Conservation (phyloP, 768 basidiomycete species). For the Ramaria sp. region DNA sequence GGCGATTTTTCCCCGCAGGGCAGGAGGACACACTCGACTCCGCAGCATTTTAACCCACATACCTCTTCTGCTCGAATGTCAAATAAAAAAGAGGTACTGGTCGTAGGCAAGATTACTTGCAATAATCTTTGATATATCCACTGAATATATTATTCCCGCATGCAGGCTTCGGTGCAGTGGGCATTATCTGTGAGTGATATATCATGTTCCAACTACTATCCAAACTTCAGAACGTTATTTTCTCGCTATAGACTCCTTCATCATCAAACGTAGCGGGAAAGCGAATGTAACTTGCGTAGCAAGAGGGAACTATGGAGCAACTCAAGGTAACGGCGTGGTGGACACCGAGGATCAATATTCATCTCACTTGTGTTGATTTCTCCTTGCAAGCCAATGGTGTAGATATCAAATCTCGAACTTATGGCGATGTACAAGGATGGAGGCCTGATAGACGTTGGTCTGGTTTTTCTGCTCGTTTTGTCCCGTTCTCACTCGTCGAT, state of each 20-base stretch:
- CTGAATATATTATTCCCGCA: background rate
- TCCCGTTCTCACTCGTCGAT: constrained; percentile 1
- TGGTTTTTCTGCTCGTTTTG: background rate
- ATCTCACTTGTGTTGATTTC: background rate
- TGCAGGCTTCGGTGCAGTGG: constrained; percentile 45
- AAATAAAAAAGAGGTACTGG: background rate
- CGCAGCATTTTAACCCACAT: too few relatives aligned
- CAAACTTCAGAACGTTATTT: background rate
- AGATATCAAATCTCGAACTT: constrained; percentile 45
- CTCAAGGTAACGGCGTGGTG: constrained; percentile 29
- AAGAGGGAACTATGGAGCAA: constrained; percentile 51
- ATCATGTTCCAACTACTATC: background rate
- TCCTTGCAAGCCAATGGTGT: constrained; percentile 37
- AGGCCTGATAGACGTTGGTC: constrained; percentile 51
- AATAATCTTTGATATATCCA: background rate
- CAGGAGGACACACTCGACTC: too few relatives aligned
- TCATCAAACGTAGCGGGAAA: constrained; percentile 44
- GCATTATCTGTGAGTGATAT: constrained; percentile 44
- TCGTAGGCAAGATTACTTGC: background rate
- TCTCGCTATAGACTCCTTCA: constrained; percentile 34
- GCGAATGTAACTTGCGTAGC: constrained; percentile 65
- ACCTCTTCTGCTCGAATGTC: too few relatives aligned
- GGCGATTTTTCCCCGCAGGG: too few relatives aligned
- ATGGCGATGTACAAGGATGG: constrained; percentile 47
- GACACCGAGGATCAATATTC: background rate